Evolutionary conservation across 2,329 filamentous ascomycete species (phyloP).

Genomic region (Pyrenophora graminea): DNA sequence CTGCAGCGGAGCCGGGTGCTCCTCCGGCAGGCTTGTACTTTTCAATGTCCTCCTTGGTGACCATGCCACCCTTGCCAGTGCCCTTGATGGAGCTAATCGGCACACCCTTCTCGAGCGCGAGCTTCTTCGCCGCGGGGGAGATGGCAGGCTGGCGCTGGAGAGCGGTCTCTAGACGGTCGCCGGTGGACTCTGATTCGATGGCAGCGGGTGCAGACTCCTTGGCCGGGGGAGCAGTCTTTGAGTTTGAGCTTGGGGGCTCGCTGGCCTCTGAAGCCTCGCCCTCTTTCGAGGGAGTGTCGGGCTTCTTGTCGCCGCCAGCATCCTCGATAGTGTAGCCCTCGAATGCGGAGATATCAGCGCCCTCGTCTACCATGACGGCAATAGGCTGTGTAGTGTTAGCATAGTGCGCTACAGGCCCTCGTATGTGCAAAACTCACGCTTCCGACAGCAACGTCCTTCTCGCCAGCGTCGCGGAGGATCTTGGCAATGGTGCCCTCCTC

Average conservation of each 20-base stretch:
- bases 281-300: conserved; percentile 68
- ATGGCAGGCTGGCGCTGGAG: conserved; percentile 81
- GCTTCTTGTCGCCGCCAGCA: conserved; percentile 79
- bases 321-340: conserved; percentile 86
- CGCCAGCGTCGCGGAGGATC: conserved; percentile 87
- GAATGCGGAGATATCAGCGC: conserved; percentile 83
- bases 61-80: conserved; percentile 79
- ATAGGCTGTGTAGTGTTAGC: conserved; percentile 71
- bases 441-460: conserved; percentile 92
- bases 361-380: conserved; percentile 91
- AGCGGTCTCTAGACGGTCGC: conserved; percentile 78
- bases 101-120: conserved; percentile 84
- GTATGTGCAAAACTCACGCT: conserved; percentile 64
- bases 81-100: conserved; percentile 81
- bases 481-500: conserved; percentile 96
- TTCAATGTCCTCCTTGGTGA: conserved; percentile 92
- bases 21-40: conserved; percentile 68
- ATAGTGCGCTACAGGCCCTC: not conserved
- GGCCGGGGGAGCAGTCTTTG: conserved; percentile 61
- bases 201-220: conserved; percentile 57
- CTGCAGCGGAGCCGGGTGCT: conserved; percentile 52
- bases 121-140: conserved; percentile 73
- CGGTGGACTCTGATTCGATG: conserved; percentile 72
- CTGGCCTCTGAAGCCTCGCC: conserved; percentile 61
- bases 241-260: conserved; percentile 62